These are phyloP conservation scores for Leptoxyphium fumago DNA, from an alignment of 2,329 filamentous ascomycete species.

Conservation along the genomic window DNA sequence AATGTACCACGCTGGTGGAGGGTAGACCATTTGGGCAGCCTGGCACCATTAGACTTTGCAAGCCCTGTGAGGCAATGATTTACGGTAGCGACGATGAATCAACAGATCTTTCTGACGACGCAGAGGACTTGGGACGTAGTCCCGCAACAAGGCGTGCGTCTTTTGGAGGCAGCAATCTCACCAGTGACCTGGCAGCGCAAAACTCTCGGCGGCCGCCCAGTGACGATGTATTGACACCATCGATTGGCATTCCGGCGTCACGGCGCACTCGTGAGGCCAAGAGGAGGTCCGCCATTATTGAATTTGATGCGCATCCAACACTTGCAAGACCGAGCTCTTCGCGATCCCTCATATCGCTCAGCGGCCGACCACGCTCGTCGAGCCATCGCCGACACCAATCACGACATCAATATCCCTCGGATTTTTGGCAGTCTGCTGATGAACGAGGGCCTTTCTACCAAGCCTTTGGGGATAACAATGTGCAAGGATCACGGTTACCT, in stretches of 20 bases:
- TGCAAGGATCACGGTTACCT: conserved; percentile 52
- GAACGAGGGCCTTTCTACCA: conserved; percentile 81
- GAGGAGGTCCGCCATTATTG: conserved; percentile 73
- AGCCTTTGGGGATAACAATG: conserved; percentile 51
- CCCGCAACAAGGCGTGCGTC: conserved; percentile 3
- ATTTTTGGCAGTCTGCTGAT: conserved; percentile 56
- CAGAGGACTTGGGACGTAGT: conserved; percentile 20
- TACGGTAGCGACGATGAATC: conserved; percentile 83
- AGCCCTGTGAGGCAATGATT: conserved; percentile 81
- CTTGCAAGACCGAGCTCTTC: conserved; percentile 87
- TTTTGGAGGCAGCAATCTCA: conserved; percentile 5
- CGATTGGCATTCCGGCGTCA: conserved; percentile 51
- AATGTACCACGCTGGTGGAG: conserved; percentile 83
- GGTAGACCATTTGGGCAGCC: conserved; percentile 78
- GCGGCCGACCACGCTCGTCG: conserved; percentile 59
- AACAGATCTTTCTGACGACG: conserved; percentile 73
- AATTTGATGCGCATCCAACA: conserved; percentile 67
- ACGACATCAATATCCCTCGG: conserved; percentile 67
- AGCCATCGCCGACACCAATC: conserved; percentile 74
- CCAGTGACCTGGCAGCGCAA: conserved; percentile 9
- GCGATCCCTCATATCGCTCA: conserved; percentile 65
- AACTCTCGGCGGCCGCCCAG: conserved; percentile 11
- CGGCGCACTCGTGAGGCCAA: conserved; percentile 59
- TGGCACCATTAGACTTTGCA: conserved; percentile 77
- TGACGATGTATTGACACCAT: conserved; percentile 35